Evolutionary conservation across 192 early-diverging fungal genomes (phyloP).

Genomic region (Entomortierella chlamydospora): DNA sequence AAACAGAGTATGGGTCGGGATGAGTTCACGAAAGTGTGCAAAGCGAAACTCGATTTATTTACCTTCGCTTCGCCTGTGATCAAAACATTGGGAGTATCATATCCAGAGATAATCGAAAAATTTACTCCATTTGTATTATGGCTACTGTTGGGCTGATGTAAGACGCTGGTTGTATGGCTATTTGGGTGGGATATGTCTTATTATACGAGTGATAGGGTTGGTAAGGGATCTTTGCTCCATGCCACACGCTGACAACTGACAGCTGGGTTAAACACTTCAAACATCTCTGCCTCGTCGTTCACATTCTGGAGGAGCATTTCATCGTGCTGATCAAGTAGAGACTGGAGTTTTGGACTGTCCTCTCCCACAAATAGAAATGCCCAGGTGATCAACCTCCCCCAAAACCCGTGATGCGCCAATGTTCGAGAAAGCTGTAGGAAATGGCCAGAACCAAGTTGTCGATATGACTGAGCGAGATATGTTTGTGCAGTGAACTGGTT

Average conservation of each 20-base stretch:
- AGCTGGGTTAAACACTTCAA: constrained; percentile 45
- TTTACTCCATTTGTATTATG: no score
- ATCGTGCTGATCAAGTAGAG: constrained; percentile 14
- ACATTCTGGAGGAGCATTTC: constrained; percentile 18
- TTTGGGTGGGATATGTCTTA: no score
- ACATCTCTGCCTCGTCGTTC: constrained; percentile 54
- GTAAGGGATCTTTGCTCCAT: constrained; percentile 16
- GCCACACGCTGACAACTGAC: constrained; percentile 26
- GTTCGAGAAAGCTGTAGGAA: constrained; percentile 29
- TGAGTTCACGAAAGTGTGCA: no score
- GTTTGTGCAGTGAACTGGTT: constrained; percentile 49
- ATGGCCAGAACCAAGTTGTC: constrained; percentile 15
- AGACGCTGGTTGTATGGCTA: no score
- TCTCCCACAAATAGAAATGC: constrained; percentile 35
- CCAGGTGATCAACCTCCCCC: constrained; percentile 47
- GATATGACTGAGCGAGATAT: constrained; percentile 28
- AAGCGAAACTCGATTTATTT: no score
- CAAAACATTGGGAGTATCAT: no score
- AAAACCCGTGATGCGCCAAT: constrained; percentile 45
- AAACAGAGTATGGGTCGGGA: no score
- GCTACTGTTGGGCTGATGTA: no score
- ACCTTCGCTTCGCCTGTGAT: no score
- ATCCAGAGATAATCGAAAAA: no score
- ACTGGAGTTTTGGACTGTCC: constrained; percentile 13
- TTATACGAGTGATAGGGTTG: no score